A percentile compares a stretch with the other conserved stretches of the same genome.
These are phyloP conservation scores for Globisporangium perplexum DNA, from an alignment of 352 stramenopile species.

Conservation along the genomic window DNA sequence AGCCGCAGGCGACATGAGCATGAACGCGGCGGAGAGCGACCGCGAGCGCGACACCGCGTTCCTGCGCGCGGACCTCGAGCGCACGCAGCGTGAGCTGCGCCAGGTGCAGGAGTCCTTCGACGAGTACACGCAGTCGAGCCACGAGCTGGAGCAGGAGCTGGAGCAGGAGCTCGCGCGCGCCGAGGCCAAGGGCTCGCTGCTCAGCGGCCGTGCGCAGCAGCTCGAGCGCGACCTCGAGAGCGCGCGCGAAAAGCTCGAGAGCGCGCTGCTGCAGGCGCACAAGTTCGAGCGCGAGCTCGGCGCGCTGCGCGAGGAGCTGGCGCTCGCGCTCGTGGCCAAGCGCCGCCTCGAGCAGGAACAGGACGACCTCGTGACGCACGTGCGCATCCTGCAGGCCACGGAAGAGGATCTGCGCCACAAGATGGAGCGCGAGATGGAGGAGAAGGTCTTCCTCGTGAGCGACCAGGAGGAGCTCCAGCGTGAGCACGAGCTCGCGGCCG, in stretches of 20 bases:
- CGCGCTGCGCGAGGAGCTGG: constrained; percentile 36
- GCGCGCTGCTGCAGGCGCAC: constrained; percentile 41
- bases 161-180: constrained; percentile 67
- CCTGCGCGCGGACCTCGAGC: constrained; percentile 43
- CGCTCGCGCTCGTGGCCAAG: constrained; percentile 27
- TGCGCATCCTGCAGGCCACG: constrained; percentile 76
- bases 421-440: constrained; percentile 82
- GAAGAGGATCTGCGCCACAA: constrained; percentile 74
- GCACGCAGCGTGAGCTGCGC: constrained; percentile 57
- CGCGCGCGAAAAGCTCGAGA: constrained; percentile 45
- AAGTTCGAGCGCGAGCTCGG: constrained; percentile 48
- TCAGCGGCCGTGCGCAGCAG: constrained; percentile 40
- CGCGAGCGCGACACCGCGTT: constrained; percentile 9
- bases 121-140: constrained; percentile 79
- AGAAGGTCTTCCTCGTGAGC: constrained; percentile 80
- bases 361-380: constrained; percentile 73
- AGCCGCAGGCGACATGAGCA: no score
- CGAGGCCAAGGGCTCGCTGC: constrained; percentile 41
- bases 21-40: neutral
- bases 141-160: constrained; percentile 71
- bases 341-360: constrained; percentile 64
- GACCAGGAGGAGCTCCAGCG: constrained; percentile 80
- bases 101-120: constrained; percentile 72
- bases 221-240: constrained; percentile 48
- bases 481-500: constrained; percentile 69